A percentile compares a stretch with the other conserved stretches of the same genome.
These are phyloP conservation scores for Mallotus japonicus DNA, from an alignment of 441 rosid species.

Conservation along the genomic window DNA sequence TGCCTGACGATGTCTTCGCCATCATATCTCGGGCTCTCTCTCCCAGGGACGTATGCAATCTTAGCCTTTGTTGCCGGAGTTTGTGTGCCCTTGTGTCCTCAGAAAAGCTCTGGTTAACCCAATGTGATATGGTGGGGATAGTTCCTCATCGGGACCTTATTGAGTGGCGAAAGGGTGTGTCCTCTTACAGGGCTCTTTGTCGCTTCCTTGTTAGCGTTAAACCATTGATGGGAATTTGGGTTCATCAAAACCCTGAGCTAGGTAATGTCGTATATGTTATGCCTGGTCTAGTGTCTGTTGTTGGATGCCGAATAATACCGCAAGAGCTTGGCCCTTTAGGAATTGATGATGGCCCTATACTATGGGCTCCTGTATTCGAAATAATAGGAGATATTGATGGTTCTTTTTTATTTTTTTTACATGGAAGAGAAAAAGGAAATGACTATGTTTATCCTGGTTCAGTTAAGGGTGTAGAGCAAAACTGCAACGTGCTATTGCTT, in stretches of 20 bases:
- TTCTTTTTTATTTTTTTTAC: constrained; percentile 55
- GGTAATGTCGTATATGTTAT: constrained; percentile 81
- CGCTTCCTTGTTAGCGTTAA: constrained; percentile 57
- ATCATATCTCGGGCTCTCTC: constrained; percentile 55
- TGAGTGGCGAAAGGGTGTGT: constrained; percentile 67
- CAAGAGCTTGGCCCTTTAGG: constrained; percentile 83
- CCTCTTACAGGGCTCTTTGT: constrained; percentile 61
- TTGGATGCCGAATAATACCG: constrained; percentile 77
- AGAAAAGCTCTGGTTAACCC: constrained; percentile 69
- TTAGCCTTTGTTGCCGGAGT: constrained; percentile 58
- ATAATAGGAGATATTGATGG: constrained; percentile 58
- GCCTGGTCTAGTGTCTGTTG: constrained; percentile 75
- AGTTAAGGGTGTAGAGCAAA: constrained; percentile 43
- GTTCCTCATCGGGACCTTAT: constrained; percentile 49
- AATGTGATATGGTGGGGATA: constrained; percentile 57
- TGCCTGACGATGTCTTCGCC: constrained; percentile 75
- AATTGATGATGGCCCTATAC: constrained; percentile 64
- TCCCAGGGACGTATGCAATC: constrained; percentile 61
- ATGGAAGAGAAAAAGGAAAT: constrained; percentile 59
- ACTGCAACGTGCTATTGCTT: constrained; percentile 68
- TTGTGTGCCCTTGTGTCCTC: constrained; percentile 44
- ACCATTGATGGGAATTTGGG: constrained; percentile 81
- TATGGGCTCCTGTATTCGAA: constrained; percentile 87
- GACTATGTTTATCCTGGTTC: constrained; percentile 66
- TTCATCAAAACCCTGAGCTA: constrained; percentile 85